Evolutionary conservation across 2,329 filamentous ascomycete species (phyloP).

Genomic region (Xylaria sp.): DNA sequence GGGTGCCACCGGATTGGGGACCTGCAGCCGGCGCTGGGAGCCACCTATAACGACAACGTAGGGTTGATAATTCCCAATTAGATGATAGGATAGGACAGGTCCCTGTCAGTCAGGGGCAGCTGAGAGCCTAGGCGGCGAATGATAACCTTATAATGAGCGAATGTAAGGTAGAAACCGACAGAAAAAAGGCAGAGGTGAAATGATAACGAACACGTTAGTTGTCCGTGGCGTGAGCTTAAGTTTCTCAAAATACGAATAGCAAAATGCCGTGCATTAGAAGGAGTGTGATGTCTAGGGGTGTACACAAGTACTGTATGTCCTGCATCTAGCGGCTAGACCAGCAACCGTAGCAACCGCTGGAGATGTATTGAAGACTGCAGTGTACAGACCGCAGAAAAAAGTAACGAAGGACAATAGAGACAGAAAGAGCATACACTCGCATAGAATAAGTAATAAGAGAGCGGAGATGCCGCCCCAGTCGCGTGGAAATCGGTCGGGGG

Average conservation of each 20-base stretch:
- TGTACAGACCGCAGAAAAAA: background rate
- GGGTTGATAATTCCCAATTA: conserved; percentile 22
- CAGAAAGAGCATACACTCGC: background rate
- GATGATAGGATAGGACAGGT: conserved; percentile 22
- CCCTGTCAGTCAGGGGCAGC: conserved; percentile 37
- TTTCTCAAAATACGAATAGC: background rate
- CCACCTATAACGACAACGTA: conserved; percentile 24
- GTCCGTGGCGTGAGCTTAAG: too few species aligned
- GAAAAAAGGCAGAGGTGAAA: background rate
- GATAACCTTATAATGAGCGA: conserved; percentile 28
- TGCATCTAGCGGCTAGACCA: background rate
- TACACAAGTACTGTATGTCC: background rate
- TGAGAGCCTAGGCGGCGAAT: conserved; percentile 45
- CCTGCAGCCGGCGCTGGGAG: conserved; percentile 32
- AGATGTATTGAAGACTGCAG: background rate
- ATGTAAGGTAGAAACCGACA: background rate
- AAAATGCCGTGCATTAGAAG: background rate
- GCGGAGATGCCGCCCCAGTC: conserved; percentile 18
- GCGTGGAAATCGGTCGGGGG: conserved; percentile 10
- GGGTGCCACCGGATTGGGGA: conserved; percentile 25
- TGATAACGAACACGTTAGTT: background rate
- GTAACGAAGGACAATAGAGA: conserved; percentile 16
- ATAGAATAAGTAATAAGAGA: conserved; percentile 13
- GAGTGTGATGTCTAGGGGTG: background rate
- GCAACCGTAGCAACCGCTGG: background rate